These are phyloP conservation scores for Cladosporium sphaerospermum DNA, from an alignment of 2,329 filamentous ascomycete genomes.

Conservation along the genomic window DNA sequence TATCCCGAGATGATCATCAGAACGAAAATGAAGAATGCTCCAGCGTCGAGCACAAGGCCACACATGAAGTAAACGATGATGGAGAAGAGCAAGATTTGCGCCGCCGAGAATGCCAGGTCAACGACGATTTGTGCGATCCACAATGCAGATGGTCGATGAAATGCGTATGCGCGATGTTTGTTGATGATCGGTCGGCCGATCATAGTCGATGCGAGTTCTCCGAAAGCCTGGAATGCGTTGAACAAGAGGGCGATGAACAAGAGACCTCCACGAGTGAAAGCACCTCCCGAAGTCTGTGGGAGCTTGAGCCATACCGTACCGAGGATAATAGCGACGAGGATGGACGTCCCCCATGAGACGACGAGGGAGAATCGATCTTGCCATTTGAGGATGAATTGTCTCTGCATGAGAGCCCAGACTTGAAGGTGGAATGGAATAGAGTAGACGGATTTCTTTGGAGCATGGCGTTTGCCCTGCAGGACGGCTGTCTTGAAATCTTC, in stretches of 20 bases:
- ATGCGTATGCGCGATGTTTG: constrained; percentile 77
- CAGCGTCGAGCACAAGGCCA: constrained; percentile 60
- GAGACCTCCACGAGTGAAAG: constrained; percentile 75
- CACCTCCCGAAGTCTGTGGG: constrained; percentile 56
- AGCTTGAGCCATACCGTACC: constrained; percentile 74
- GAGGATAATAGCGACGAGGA: constrained; percentile 70
- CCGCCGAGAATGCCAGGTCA: constrained; percentile 62
- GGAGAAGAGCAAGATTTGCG: constrained; percentile 65
- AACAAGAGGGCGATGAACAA: constrained; percentile 75
- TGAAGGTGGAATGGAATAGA: constrained; percentile 77
- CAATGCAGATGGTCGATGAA: constrained; percentile 73
- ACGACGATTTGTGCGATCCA: constrained; percentile 80
- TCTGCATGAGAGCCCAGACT: constrained; percentile 74
- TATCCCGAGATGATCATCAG: constrained; percentile 39
- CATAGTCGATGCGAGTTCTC: constrained; percentile 71
- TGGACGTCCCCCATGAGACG: constrained; percentile 64
- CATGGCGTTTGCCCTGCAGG: constrained; percentile 69
- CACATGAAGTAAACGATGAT: constrained; percentile 78
- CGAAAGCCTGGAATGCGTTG: constrained; percentile 82
- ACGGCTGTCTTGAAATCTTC: constrained; percentile 74
- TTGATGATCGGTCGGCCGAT: constrained; percentile 69
- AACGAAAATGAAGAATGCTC: constrained; percentile 72
- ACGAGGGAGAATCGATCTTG: constrained; percentile 74
- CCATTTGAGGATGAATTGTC: constrained; percentile 79
- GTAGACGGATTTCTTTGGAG: constrained; percentile 69